Conservation (phyloP, 169 alveolate species). For the Cardiosporidium cionae region DNA sequence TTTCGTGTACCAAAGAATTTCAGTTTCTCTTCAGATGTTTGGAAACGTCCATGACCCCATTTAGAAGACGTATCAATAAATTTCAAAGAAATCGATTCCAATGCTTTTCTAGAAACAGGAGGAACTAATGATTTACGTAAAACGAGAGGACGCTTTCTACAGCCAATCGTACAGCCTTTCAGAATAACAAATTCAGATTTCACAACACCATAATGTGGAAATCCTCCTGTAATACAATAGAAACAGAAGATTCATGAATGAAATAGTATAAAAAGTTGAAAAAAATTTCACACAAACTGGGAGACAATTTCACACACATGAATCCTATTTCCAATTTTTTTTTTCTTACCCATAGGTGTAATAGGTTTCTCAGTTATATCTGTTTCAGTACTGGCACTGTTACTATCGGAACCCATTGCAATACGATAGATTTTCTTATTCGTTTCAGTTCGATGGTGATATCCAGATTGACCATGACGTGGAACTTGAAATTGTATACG, state of each 20-base stretch:
- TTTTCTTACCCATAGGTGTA: conserved; percentile 99
- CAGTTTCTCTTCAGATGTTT: conserved; percentile 96
- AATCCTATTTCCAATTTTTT: too few species aligned
- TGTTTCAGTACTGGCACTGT: conserved; percentile 92
- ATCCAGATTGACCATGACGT: conserved; percentile 99
- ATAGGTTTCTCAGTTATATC: conserved; percentile 96
- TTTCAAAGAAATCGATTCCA: conserved; percentile 88
- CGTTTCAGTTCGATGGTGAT: conserved; percentile 98
- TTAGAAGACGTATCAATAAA: conserved; percentile 99
- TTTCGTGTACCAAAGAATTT: conserved; percentile 93
- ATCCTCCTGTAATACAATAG: conserved; percentile 66
- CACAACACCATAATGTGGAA: conserved; percentile 98
- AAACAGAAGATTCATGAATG: too few species aligned
- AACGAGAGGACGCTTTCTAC: conserved; percentile 92
- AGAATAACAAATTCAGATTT: conserved; percentile 95
- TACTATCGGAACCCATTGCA: conserved; percentile 74
- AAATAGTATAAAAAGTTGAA: too few species aligned
- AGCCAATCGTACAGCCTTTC: conserved; percentile 97
- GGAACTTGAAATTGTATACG: conserved; percentile 99
- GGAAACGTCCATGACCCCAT: conserved; percentile 99
- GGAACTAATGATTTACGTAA: conserved; percentile 93
- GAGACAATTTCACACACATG: too few species aligned
- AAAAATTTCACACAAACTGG: too few species aligned
- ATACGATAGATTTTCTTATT: conserved; percentile 98
- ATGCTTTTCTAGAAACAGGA: conserved; percentile 83